phyloP scores from a whole-genome alignment of 1,284 basidiomycete genomes.

The Apiotrichum gamsii region DNA sequence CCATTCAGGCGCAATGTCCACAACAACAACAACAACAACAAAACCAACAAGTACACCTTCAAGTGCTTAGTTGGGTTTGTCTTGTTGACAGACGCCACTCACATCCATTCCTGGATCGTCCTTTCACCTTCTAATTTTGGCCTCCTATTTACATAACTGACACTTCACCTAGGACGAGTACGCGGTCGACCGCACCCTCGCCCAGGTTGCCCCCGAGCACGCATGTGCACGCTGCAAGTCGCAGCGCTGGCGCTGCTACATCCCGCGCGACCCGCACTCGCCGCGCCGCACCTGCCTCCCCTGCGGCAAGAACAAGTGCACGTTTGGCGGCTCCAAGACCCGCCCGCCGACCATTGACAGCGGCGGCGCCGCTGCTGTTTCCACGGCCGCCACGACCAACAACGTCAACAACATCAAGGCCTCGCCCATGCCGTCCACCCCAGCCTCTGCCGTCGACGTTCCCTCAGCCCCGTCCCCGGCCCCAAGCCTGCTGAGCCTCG shows the following conservation, averaged over 20 bases:
- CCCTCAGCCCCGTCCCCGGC: too few species aligned
- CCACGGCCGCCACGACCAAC: too few species aligned
- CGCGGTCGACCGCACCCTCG: constrained; percentile 3
- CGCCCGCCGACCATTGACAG: constrained; percentile 2
- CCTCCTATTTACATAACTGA: too few species aligned
- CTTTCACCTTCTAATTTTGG: too few species aligned
- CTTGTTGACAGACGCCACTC: too few species aligned
- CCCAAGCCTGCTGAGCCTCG: not conserved
- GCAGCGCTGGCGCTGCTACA: constrained; percentile 16
- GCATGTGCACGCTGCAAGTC: constrained; percentile 12
- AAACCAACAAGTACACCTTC: too few species aligned
- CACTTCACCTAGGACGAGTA: constrained; percentile 7
- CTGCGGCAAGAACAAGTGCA: constrained; percentile 20
- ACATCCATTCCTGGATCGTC: too few species aligned
- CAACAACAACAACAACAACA: too few species aligned
- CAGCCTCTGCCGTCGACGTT: not conserved
- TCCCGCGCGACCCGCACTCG: constrained; percentile 5
- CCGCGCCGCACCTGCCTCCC: constrained; percentile 15
- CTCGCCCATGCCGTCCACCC: not conserved
- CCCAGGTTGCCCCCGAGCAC: constrained; percentile 7
- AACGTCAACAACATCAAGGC: too few species aligned
- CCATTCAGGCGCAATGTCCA: too few species aligned
- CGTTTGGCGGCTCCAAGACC: constrained; percentile 5
- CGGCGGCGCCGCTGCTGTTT: too few species aligned
- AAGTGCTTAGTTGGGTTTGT: too few species aligned